Base-by-base conservation (phyloP, 495 filamentous ascomycete genomes). In the Lasiosphaeria ovina region DNA sequence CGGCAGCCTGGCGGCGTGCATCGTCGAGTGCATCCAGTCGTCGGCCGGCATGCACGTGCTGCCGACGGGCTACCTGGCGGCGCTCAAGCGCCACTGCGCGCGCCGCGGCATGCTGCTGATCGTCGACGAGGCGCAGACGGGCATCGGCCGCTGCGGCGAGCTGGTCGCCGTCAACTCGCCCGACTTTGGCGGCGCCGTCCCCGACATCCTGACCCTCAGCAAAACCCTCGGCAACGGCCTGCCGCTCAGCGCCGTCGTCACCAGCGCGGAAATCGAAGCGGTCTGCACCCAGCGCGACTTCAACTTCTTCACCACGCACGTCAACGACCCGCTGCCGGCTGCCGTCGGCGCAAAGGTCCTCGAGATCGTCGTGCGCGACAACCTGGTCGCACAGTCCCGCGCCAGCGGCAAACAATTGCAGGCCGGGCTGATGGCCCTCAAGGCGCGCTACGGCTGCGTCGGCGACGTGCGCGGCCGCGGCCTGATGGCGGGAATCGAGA, bases 181-280 rank as follows among this genome's bases (percentile, higher is more conserved):
- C 24, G 24, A 24, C 24, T 24, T 24, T 32, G 76, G 81, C 8
- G 75, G 62, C 3, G 68, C 81, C 8, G 74, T 81, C 0, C 82
- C 82, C 0, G 81, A 84, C 58, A 82, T 85, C 51, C 71, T 85
- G 4, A 76, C 77, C 0, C 64, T 84, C 7, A 77, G 73, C 38
- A 86, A 86, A 59, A 84, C 81, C 0, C 72, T 85, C 0, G 81
- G 83, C 0, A 80, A 80, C 58, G 81, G 83, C 2, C 58, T 84
- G 0, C 81, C 83, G 3, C 63, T 85, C 17, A 76, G 72, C 33
- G 76, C 81, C 3, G 80, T 84, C 3, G 72, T 77, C 3, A 83
- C 82, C 0, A 79, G 69, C 24, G 67, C 72, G 3, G 68, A 76
- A n/a, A 83, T 85, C 45, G 81, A 72, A 34, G 59, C 53, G 4